Evolutionary conservation across 345 rosid genomes (phyloP), one percentile per base, ranked within the genome.

Genomic region (Aquilaria malaccensis): DNA sequence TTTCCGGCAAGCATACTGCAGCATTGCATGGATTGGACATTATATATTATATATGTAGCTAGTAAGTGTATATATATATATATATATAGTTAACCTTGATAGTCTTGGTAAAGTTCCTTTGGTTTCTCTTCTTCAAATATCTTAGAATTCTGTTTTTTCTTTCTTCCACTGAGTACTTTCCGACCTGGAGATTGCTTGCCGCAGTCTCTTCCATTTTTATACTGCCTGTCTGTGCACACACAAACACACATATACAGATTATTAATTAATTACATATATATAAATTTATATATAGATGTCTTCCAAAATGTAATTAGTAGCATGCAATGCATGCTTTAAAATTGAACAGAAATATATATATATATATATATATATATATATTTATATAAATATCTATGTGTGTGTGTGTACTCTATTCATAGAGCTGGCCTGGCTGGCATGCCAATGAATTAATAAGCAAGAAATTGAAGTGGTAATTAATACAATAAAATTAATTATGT

Each of bases 1-100:
- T 82, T 92, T 88, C 13, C 95, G 95, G 58, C 98, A 92, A 29
- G 89, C 90, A 67, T 92, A 92, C 96, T 91, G 80, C 70, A 63
- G 32, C 11, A 61, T 9, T 67, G 60, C 12, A 56, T 32, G 22
- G 22, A 47, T 32, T 56, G n/a, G 4, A 10, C 11, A 52, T 53
- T 32, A 13, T 10, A 33, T 41, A 68, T 30, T 1, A 6, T 4
- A 48, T 2, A 50, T 47, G 13, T 45, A 4, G 45, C 30, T 32
- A 37, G 50, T 60, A 10, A 11, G 14, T 47, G 13, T 9, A 47
- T 15, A 51, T 9, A 52, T 22, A 15, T 9, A 47, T 15, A 51
- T 9, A 52, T 22, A 15, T 6, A 2, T 12, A 33, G 15, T 3
- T n/a, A 10, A 91, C 98, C 94, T 91, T 86, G 67, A 91, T 91